Percentiles rank a stretch among this genome's conserved stretches.
These are phyloP conservation scores for Fraxinus quadrangulata DNA, from an alignment of 257 asterid genomes.

Conservation along the genomic window DNA sequence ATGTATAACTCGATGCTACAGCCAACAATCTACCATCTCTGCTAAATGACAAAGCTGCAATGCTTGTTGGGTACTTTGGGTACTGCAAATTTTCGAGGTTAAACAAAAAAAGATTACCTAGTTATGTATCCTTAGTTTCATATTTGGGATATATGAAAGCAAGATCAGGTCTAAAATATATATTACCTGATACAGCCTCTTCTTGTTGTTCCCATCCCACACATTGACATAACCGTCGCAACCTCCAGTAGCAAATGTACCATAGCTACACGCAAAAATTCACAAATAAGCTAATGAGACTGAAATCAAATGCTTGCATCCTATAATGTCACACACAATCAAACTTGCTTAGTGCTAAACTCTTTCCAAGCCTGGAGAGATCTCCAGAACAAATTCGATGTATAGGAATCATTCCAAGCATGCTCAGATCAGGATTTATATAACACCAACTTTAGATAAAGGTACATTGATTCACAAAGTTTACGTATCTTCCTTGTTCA, in stretches of 20 bases:
- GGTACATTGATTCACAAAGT: background rate
- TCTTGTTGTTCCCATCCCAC: conserved; percentile 98
- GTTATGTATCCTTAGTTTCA: background rate
- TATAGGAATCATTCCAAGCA: background rate
- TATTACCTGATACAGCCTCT: conserved; percentile 87
- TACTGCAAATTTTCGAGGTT: conserved; percentile 48
- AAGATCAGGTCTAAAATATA: conserved; percentile 6
- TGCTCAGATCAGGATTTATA: background rate
- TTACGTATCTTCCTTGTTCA: background rate
- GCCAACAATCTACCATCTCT: conserved; percentile 87
- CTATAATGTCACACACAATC: background rate
- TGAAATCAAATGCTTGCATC: background rate
- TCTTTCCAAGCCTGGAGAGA: background rate
- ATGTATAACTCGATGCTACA: conserved; percentile 91
- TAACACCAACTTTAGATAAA: background rate
- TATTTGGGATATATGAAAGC: conserved; percentile 7
- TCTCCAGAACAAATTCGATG: background rate
- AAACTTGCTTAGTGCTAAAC: too few species aligned
- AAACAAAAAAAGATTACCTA: conserved; percentile 10
- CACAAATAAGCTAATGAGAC: conserved; percentile 14
- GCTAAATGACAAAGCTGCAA: conserved; percentile 88
- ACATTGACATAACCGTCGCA: conserved; percentile 92
- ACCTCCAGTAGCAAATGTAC: conserved; percentile 93
- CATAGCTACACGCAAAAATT: conserved; percentile 52
- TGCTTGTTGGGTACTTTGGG: conserved; percentile 77